Conservation (phyloP, 805 yeast genomes). For the Saccharomycopsis microspora region DNA sequence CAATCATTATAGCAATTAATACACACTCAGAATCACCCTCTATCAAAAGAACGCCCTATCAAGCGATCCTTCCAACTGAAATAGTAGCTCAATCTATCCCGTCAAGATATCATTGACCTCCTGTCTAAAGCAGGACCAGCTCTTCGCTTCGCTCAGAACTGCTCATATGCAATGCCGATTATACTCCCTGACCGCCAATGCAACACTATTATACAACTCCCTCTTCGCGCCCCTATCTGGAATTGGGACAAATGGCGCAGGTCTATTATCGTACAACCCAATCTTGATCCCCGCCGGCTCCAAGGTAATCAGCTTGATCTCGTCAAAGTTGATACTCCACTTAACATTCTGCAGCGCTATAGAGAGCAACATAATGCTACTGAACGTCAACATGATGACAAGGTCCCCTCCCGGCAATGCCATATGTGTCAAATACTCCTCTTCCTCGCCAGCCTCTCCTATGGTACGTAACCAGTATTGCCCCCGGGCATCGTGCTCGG, state of each 20-base stretch:
- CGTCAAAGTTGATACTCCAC: constrained; percentile 63
- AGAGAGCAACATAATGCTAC: constrained; percentile 55
- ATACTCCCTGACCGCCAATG: constrained; percentile 69
- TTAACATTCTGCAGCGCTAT: constrained; percentile 46
- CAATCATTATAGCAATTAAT: no score
- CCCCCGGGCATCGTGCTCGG: constrained; percentile 82
- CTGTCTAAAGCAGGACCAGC: no score
- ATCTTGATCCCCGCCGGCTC: constrained; percentile 74
- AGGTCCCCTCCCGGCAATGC: constrained; percentile 71
- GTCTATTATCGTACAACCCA: constrained; percentile 40
- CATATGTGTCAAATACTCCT: constrained; percentile 76
- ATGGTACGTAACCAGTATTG: constrained; percentile 82
- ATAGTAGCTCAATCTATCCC: no score
- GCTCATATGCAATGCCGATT: constrained; percentile 52
- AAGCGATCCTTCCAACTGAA: no score
- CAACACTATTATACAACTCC: constrained; percentile 61
- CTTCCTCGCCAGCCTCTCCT: constrained; percentile 53
- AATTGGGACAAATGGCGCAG: constrained; percentile 73
- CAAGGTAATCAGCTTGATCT: constrained; percentile 58
- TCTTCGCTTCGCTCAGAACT: no score
- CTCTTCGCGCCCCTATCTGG: constrained; percentile 53
- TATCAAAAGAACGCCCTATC: no score
- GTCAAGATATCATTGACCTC: no score
- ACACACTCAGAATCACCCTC: no score
- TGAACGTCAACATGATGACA: constrained; percentile 66